Evolutionary conservation across 2,329 filamentous ascomycete genomes (phyloP).

Genomic region (Xylariaceae sp.): DNA sequence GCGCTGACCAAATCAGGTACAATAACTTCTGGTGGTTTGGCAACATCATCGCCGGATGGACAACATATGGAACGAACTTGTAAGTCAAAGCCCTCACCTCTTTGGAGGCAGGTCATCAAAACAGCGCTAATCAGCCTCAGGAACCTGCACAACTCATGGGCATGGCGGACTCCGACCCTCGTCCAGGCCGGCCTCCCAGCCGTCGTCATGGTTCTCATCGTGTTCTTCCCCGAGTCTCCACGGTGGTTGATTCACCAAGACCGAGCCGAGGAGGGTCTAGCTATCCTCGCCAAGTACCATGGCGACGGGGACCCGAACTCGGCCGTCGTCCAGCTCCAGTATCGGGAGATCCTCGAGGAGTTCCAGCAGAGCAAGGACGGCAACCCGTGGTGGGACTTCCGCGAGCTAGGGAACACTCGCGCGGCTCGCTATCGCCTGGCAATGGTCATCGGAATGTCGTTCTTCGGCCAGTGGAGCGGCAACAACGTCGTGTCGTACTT

Average conservation of each 20-base stretch:
- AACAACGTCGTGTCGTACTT: constrained; percentile 1
- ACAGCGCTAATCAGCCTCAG: too few species aligned
- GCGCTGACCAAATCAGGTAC: constrained; percentile 14
- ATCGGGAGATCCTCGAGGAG: constrained; percentile 47
- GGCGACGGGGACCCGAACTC: constrained; percentile 47
- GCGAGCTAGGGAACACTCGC: constrained; percentile 41
- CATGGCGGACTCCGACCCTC: constrained; percentile 54
- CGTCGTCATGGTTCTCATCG: constrained; percentile 36
- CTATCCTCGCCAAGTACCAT: constrained; percentile 52
- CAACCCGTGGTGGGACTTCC: constrained; percentile 54
- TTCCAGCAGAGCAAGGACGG: constrained; percentile 39
- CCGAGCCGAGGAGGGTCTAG: constrained; percentile 46
- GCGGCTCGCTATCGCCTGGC: constrained; percentile 40
- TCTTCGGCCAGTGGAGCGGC: constrained; percentile 27
- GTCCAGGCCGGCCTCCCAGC: constrained; percentile 38
- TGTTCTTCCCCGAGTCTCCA: constrained; percentile 29
- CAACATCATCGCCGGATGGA: constrained; percentile 47
- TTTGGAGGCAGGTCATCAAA: too few species aligned
- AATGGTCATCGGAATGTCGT: constrained; percentile 44
- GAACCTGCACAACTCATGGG: constrained; percentile 33
- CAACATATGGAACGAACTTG: constrained; percentile 34
- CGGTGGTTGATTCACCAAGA: constrained; percentile 35
- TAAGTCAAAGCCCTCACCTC: too few species aligned
- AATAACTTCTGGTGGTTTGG: constrained; percentile 41
- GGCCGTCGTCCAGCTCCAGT: constrained; percentile 48